These are phyloP conservation scores for Buxus sempervirens DNA, from an alignment of 164 flowering plant species.

Conservation along the genomic window DNA sequence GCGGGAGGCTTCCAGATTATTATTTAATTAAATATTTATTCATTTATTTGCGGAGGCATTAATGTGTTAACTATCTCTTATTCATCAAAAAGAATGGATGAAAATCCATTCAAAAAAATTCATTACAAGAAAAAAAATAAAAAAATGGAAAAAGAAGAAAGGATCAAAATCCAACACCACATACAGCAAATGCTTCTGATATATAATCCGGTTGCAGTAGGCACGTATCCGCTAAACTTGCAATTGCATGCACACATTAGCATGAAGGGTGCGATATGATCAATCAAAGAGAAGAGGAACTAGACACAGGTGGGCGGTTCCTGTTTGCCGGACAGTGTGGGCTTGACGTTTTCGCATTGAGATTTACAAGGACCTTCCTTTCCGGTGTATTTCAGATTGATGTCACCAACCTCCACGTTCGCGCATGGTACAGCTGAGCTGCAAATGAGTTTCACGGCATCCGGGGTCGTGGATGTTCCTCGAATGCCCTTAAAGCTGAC, in stretches of 20 bases:
- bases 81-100: no score
- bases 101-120: no score
- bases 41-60: no score
- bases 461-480: constrained; percentile 35
- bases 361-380: constrained; percentile 15
- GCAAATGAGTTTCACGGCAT: constrained; percentile 32
- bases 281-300: neutral
- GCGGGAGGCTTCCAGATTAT: no score
- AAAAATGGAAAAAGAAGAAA: no score
- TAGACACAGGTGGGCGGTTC: constrained; percentile 22
- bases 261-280: neutral
- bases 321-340: constrained; percentile 19
- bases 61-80: no score
- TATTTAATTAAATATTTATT: no score
- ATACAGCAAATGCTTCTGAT: no score
- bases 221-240: no score
- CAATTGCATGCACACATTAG: neutral
- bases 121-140: no score
- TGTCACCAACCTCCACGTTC: constrained; percentile 34
- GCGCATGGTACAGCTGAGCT: constrained; percentile 40
- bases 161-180: no score
- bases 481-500: constrained; percentile 33
- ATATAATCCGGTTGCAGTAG: no score
- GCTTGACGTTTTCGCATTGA: constrained; percentile 25
- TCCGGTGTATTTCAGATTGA: constrained; percentile 38